Conservation (phyloP, 768 basidiomycete genomes). For the Podaxis sp. region DNA sequence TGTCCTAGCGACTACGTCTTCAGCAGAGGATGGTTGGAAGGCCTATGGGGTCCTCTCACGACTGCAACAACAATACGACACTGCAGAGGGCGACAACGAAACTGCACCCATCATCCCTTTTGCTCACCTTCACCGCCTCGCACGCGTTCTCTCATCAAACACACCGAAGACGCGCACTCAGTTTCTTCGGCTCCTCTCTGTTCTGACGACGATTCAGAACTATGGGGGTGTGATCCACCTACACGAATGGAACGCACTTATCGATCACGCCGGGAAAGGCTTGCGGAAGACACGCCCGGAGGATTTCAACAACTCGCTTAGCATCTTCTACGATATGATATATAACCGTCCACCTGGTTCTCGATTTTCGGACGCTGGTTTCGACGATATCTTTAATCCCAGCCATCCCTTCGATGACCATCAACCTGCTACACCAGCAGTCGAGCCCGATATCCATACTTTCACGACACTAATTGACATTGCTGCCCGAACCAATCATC, state of each 20-base stretch:
- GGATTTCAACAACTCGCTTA: slow-evolving; percentile 61
- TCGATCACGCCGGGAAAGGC: slow-evolving; percentile 66
- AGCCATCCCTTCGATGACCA: slow-evolving; percentile 4
- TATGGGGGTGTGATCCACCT: slow-evolving; percentile 53
- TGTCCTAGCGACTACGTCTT: slow-evolving; percentile 8
- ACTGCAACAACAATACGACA: slow-evolving; percentile 20
- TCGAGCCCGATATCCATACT: slow-evolving; percentile 65
- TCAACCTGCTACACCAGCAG: slow-evolving; percentile 18
- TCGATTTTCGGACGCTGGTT: slow-evolving; percentile 15
- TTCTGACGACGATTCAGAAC: slow-evolving; percentile 55
- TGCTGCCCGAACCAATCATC: slow-evolving; percentile 51
- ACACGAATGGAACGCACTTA: slow-evolving; percentile 80
- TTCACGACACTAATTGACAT: slow-evolving; percentile 67
- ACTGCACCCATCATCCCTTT: slow-evolving; percentile 32
- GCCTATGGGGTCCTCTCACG: slow-evolving; percentile 38
- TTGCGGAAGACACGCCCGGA: slow-evolving; percentile 55
- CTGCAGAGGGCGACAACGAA: slow-evolving; percentile 21
- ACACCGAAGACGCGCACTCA: slow-evolving; percentile 57
- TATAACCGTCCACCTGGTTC: slow-evolving; percentile 42
- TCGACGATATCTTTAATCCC: slow-evolving; percentile 10
- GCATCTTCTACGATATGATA: slow-evolving; percentile 63
- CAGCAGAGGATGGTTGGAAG: slow-evolving; percentile 37
- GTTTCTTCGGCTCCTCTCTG: slow-evolving; percentile 69
- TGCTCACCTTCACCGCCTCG: slow-evolving; percentile 60
- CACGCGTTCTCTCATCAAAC: slow-evolving; percentile 53